Base-by-base conservation (phyloP, 2,329 filamentous ascomycete genomes). In the Coniochaeta sp. region DNA sequence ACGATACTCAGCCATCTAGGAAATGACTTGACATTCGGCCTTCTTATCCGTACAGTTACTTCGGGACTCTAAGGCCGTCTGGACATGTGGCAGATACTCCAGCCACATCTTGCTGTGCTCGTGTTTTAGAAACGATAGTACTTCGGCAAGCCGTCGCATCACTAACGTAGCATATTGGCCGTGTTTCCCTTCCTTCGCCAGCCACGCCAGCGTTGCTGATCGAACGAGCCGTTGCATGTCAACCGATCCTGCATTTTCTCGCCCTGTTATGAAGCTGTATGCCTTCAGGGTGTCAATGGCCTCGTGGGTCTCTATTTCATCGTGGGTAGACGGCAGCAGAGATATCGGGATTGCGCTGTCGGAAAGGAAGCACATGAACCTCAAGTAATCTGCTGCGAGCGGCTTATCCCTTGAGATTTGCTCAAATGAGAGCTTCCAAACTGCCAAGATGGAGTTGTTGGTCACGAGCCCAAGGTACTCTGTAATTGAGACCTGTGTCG, bases 141-240 rank as follows among this genome's bases (percentile, higher is more conserved):
- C 55, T 2, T 59, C 12, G 7, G 24, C 40, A 11, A 71, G 58
- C 26, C 56, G 58, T 17, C 60, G 36, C 16, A 67, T n/a, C 7
- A 63, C 62, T 7, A 11, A 40, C 58, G 38, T 9, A 58, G 55
- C 28, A 28, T 59, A 24, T 31, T 7, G 47, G 43, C 17, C n/a
- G 11, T 19, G 33, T 60, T 36, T 40, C 26, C 59, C 61, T 58
- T 66, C 60, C n/a, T 63, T 28, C 0, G 60, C 54, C 0, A 74
- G 55, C 69, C 66, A 72, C 40, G 68, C 73, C 16, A 62, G 64
- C 61, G 67, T 70, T 3, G 67, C 66, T 14, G 73, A 34, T 34
- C 64, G 67, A 24, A 74, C 68, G 5, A 74, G 64, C 11, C 71
- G 66, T 38, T 74, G 70, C 11, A 74, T 71, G 55, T 72, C 69